Base-by-base conservation (phyloP, 129 eudicot genomes). In the Centaurea solstitialis region DNA sequence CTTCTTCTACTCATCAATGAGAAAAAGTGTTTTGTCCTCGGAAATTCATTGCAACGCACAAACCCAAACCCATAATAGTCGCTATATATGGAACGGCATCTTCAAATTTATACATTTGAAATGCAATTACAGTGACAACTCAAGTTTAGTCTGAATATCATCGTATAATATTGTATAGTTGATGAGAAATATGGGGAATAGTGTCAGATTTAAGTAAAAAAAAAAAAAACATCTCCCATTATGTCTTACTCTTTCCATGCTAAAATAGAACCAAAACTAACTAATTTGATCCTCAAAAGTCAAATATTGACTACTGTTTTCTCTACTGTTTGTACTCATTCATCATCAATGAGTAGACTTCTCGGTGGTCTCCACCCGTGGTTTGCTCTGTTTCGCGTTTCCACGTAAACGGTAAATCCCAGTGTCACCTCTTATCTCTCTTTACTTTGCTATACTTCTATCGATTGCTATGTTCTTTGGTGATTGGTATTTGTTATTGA, bases 261-360 rank as follows among this genome's bases (percentile, higher is more conserved):
- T 35, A 80, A 74, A 64, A 73, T 9, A 40, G n/a, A 38, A 9
- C 0, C 37, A 73, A 80, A 71, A 59, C 62, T 22, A 62, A 28
- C 28, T 18, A 81, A 4, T 20, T 43, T 67, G 80, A 81, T 70
- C 68, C 61, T 74, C 30, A 67, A 73, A 74, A 66, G 78, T 45
- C 79, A 66, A 80, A 13, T 20, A 74, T 30, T 68, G 59, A 81
- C 85, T 66, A 38, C 15, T 66, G 12, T 11, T 9, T 33, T 53
- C 62, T 17, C 62, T 4, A 53, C 21, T 15, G 21, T 53, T 53
- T 53, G 62, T 53, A 53, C 62, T 17, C 65, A 17, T n/a, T 57
- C 22, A 57, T 57, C 65, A 57, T 57, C 22, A 8, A 57, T 57
- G 22, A 57, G 22, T 18, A 22, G 65, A 57, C 22, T 17, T 57